Evolutionary conservation across 441 rosid genomes (phyloP), one percentile per base, ranked within the genome.

Genomic region (Rhodomyrtus psidioides): DNA sequence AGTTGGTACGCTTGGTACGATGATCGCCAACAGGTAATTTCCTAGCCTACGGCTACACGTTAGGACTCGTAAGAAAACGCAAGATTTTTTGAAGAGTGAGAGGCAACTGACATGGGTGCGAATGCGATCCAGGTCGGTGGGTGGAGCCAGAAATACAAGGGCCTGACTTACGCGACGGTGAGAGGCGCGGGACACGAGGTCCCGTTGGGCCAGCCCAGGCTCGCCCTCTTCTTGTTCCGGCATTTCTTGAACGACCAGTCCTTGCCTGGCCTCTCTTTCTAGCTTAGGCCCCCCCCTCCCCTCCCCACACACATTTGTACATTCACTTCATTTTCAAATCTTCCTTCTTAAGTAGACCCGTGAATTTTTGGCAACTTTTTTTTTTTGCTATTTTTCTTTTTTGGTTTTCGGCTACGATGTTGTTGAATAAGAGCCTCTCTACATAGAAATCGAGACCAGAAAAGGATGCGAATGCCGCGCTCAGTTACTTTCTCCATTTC

Each of bases 111-210:
- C 44, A 9, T 27, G 26, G 42, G 58, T 81, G 39, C 26, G 83
- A 10, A 49, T 53, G 59, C 6, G 55, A 28, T 82, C 34, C 57
- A 85, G 86, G 93, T 88, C 23, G 93, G 93, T 12, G 92, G 93
- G 19, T 91, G 92, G 90, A 89, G 87, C 87, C 87, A 90, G 86
- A 59, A 84, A 6, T 90, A 89, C 88, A 30, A 87, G 82, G 93
- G 93, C 2, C 82, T 91, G 76, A 90, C 92, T 4, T 88, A 89
- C 57, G 89, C 46, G 89, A 91, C 90, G 34, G 90, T 91, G 81
- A 89, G 91, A 62, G 90, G 90, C 7, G 93, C 91, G 26, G 92
- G 93, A 56, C 93, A 91, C 82, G 93, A 90, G 84, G 91, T 91
- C 76, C 93, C 93, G 15, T 55, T 90, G 81, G 89, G 75, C 53